Evolutionary conservation across 1,284 basidiomycete species (phyloP), one percentile per base, ranked within the genome.

Genomic region (Filobasidium uniguttulatum): DNA sequence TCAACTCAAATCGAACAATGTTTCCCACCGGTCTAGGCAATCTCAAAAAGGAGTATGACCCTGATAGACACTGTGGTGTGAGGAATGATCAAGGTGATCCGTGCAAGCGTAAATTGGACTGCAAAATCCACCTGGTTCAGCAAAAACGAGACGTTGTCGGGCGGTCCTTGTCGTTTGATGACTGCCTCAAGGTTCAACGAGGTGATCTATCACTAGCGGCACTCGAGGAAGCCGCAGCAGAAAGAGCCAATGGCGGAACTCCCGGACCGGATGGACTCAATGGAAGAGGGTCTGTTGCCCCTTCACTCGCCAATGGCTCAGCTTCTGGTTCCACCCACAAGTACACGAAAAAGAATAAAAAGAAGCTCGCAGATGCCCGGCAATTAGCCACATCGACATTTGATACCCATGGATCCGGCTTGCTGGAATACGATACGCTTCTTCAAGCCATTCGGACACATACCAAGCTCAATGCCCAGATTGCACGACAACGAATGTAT

Each of bases 1-100:
- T 38, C 44, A 17, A 8, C 4, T n/a, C 22, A n/a, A 28, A n/a
- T 33, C 3, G 12, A 15, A 4, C 33, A 28, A 14, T 9, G 19
- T 33, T n/a, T 12, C 29, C 22, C 31, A 4, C 26, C n/a, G n/a
- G n/a, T n/a, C n/a, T n/a, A 23, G 9, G 19, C 45, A 15, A 34
- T 41, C 44, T 28, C 10, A 45, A 46, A 33, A 51, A 51, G 30
- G 54, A 52, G 30, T 55, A 41, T 37, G 41, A 52, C 25, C 50
- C 50, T 26, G 54, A 55, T 31, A 44, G 37, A 35, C 46, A 50
- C 44, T 55, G 54, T 34, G 54, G 54, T 22, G 54, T 55, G 4
- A 29, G 43, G 15, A 46, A 45, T 26, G 44, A 41, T 12, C 17
- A 41, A 15, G 48, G 48, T 14, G 28, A 34, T 19, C 41, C 50